Evolutionary conservation across 345 rosid genomes (phyloP), one percentile per base, ranked within the genome.

Genomic region (Syzygium oleosum): DNA sequence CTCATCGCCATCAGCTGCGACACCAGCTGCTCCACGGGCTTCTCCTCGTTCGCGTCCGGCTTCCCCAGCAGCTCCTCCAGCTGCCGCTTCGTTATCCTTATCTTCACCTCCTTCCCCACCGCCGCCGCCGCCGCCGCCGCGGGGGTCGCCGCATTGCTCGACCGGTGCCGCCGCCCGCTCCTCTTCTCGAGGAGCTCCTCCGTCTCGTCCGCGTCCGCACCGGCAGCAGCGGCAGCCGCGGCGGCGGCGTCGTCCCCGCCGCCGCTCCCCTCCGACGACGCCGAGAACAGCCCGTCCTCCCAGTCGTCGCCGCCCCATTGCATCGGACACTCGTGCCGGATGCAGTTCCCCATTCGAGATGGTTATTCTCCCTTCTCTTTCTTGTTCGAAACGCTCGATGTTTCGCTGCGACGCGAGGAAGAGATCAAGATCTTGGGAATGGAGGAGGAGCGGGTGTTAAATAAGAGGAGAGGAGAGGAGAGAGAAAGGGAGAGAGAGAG

Each of bases 221-320:
- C 85, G 12, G 17, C 80, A 16, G 23, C 27, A 12, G 34, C 0
- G 21, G 3, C 46, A 43, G 46, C 46, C 7, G 46, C 46, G 46
- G 46, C 46, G 43, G 41, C 41, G 43, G 46, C 46, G 46, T 1
- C 46, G 46, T 6, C 77, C n/a, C n/a, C 77, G 1, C 52, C 58
- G 6, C 52, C 22, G 11, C 15, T 23, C 19, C 16, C 29, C 0
- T 43, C 46, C 46, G 7, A 5, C 46, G 78, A 10, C 3, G 10
- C 4, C 46, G 46, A 27, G 58, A 63, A 84, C 9, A 65, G 54
- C 53, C 41, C 52, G 9, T 90, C 54, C 9, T 89, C 90, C 96
- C 94, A 93, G 87, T 94, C 92, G 38, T 93, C 94, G 29, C 96
- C 94, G 61, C 92, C 93, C 96, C 94, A 91, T 61, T 89, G 92